These are phyloP conservation scores for Neurospora sp. DNA, from an alignment of 495 filamentous ascomycete species.

Conservation along the genomic window DNA sequence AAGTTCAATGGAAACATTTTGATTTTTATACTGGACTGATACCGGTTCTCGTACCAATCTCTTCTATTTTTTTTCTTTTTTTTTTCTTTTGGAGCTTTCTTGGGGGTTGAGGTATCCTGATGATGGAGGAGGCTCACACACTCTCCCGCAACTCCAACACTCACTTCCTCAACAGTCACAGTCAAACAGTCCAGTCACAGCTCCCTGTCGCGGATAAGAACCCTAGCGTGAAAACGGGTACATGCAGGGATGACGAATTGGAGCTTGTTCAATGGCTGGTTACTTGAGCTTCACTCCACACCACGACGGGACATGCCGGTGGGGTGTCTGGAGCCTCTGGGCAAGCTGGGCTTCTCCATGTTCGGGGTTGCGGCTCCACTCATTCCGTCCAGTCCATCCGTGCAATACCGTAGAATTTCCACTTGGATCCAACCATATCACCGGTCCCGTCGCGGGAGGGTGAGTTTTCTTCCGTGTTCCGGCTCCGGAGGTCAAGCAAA, in stretches of 20 bases:
- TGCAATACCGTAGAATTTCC: neutral
- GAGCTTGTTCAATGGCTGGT: conserved; percentile 1
- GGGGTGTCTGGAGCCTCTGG: neutral
- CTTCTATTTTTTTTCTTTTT: neutral
- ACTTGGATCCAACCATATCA: neutral
- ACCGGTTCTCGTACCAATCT: neutral
- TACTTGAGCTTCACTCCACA: neutral
- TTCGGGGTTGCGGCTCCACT: neutral
- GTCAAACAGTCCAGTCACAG: neutral
- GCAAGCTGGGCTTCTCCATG: neutral
- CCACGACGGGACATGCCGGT: neutral
- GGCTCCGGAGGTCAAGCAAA: neutral
- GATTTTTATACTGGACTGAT: neutral
- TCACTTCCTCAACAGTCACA: neutral
- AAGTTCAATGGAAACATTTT: neutral
- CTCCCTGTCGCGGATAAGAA: conserved; percentile 1
- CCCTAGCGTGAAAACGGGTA: neutral
- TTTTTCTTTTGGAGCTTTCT: neutral
- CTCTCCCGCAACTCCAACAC: neutral
- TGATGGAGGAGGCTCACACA: neutral
- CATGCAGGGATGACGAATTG: conserved; percentile 7
- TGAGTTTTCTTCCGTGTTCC: neutral
- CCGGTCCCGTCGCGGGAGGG: neutral
- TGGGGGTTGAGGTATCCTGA: neutral
- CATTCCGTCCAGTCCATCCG: neutral